phyloP scores from a whole-genome alignment of 1,284 basidiomycete species.

The Cryptococcus deneoformans region DNA sequence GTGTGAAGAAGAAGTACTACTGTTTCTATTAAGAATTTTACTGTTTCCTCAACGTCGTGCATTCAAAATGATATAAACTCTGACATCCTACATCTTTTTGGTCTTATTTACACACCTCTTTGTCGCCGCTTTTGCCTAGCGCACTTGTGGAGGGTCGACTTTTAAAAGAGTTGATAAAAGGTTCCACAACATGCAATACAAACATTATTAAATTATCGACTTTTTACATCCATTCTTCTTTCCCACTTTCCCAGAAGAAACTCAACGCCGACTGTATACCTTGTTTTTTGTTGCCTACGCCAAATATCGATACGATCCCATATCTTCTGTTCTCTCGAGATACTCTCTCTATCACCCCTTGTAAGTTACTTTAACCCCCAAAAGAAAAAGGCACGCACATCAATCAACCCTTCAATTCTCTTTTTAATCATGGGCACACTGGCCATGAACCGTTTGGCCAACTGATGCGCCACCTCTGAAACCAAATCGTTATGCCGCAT shows the following conservation, averaged over 20 bases:
- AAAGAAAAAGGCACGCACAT: slow-evolving; percentile 55
- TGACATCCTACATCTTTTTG: not conserved
- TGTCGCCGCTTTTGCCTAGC: no score
- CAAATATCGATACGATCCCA: slow-evolving; percentile 45
- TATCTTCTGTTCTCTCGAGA: slow-evolving; percentile 43
- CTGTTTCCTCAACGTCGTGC: not conserved
- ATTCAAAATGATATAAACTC: not conserved
- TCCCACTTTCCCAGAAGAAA: no score
- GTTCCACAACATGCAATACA: no score
- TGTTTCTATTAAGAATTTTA: not conserved
- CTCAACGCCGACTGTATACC: no score
- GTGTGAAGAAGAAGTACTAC: not conserved
- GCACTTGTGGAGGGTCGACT: no score
- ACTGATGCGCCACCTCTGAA: slow-evolving; percentile 84
- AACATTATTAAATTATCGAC: no score
- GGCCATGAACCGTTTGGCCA: slow-evolving; percentile 81
- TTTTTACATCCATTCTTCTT: no score
- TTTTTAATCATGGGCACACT: slow-evolving; percentile 86
- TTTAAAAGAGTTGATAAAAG: no score
- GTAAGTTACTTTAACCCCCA: not conserved
- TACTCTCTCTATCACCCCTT: slow-evolving; percentile 45
- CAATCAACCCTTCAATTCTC: slow-evolving; percentile 89
- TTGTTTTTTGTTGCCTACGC: slow-evolving; percentile 15
- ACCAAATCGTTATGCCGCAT: slow-evolving; percentile 88
- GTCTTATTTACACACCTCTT: no score